A percentile compares a stretch with the other conserved stretches of the same genome.
phyloP scores from a whole-genome alignment of 2,329 filamentous ascomycete genomes.

The Ilyonectria robusta region DNA sequence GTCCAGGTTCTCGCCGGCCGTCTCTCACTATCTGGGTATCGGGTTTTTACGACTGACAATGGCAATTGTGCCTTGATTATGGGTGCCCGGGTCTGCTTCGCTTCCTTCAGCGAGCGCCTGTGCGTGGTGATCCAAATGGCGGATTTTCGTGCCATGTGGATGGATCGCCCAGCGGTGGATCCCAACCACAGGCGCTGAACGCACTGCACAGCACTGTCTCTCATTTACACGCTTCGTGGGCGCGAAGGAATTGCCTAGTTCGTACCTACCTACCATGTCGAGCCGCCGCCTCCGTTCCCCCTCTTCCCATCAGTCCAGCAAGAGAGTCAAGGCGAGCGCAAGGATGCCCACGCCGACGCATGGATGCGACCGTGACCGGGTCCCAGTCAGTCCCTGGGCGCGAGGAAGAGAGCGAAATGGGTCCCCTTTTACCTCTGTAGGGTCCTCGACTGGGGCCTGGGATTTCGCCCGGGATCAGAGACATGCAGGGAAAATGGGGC shows the following conservation, averaged over 20 bases:
- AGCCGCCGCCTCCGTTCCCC: background rate
- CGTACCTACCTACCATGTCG: background rate
- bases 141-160: constrained; percentile 8
- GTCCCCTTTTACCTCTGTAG: background rate
- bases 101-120: background rate
- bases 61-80: background rate
- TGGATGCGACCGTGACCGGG: background rate
- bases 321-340: background rate
- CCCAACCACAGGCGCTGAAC: background rate
- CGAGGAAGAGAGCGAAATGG: background rate
- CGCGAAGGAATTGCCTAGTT: background rate
- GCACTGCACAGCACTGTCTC: background rate
- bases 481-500: background rate
- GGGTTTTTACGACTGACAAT: background rate
- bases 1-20: too few species aligned
- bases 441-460: constrained; percentile 1
- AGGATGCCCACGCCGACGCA: background rate
- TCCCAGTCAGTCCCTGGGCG: background rate
- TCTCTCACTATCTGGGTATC: too few species aligned
- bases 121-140: constrained; percentile 2
- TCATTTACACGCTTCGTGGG: background rate
- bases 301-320: background rate
- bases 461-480: constrained; percentile 4
- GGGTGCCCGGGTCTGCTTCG: background rate
- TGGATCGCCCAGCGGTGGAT: constrained; percentile 21